phyloP scores from a whole-genome alignment of 495 filamentous ascomycete species.

The Hyaloscypha bicolor region DNA sequence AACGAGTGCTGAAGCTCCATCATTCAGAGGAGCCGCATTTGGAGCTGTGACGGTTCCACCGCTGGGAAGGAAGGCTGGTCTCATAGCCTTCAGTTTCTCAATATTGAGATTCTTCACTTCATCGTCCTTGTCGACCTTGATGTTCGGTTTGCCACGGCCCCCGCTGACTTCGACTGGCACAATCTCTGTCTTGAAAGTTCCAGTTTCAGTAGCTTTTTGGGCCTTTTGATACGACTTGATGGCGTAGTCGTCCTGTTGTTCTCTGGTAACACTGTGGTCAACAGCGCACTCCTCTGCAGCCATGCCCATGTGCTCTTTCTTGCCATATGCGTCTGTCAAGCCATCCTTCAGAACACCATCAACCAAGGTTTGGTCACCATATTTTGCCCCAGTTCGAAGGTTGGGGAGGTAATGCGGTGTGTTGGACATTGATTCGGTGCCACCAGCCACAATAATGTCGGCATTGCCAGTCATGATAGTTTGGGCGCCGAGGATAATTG shows the following conservation, averaged over 20 bases:
- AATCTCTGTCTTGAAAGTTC: slow-evolving; percentile 83
- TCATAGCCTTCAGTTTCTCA: slow-evolving; percentile 82
- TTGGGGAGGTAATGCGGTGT: slow-evolving; percentile 92
- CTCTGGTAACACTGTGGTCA: slow-evolving; percentile 78
- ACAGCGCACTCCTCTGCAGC: slow-evolving; percentile 88
- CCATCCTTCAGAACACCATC: slow-evolving; percentile 94
- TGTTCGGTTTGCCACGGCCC: slow-evolving; percentile 84
- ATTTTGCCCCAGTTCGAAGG: slow-evolving; percentile 83
- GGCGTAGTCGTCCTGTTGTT: slow-evolving; percentile 90
- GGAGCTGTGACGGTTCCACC: slow-evolving; percentile 94
- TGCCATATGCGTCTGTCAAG: slow-evolving; percentile 85
- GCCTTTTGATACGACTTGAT: slow-evolving; percentile 91
- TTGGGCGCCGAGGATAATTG: slow-evolving; percentile 91
- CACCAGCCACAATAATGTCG: slow-evolving; percentile 86
- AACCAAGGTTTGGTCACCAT: slow-evolving; percentile 80
- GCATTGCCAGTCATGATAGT: slow-evolving; percentile 96
- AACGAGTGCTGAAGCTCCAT: slow-evolving; percentile 88
- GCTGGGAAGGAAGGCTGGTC: slow-evolving; percentile 80
- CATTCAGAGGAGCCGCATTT: slow-evolving; percentile 94
- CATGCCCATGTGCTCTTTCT: slow-evolving; percentile 92
- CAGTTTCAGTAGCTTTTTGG: slow-evolving; percentile 76
- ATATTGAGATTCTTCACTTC: slow-evolving; percentile 97
- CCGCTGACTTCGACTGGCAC: slow-evolving; percentile 85
- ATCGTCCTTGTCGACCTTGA: slow-evolving; percentile 83
- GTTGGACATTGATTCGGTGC: slow-evolving; percentile 97